Base-by-base conservation (phyloP, 305 asterid genomes). In the Fraxinus angustifolia region DNA sequence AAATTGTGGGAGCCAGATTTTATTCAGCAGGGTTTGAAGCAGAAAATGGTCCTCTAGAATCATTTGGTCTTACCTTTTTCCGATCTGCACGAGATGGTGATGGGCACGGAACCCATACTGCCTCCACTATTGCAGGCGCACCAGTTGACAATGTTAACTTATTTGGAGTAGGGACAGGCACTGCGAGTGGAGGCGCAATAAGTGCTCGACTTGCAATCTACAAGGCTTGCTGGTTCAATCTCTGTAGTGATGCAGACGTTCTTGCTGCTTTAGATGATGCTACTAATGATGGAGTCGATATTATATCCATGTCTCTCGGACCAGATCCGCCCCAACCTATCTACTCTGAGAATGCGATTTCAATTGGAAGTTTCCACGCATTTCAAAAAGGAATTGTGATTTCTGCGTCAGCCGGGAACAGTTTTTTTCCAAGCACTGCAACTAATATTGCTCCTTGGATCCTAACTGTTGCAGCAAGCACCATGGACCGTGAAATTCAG, bases 81-180 rank as follows among this genome's bases (percentile, higher is more conserved):
- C 81, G 83, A 34, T 91, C 94, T 62, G 76, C 92, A 34, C 81
- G 91, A 80, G 94, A 91, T 31, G 48, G 74, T 3, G 91, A 88
- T 8, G 94, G 94, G 40, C 94, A 91, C 8, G 94, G 92, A 21
- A 84, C 91, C 70, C 94, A 91, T 74, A 88, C 89, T 31, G 91
- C 92, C 53, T 89, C 94, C 81, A 91, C 91, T 2, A 84, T 86
- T 50, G 92, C 91, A 50, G 91, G 92, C 33, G 76, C 88, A 4
- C 50, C 67, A 26, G 94, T 89, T n/a, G 81, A 84, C 6, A 50
- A 83, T 33, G 86, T 73, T 40, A 85, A 84, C 82, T 74, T 89
- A 82, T 76, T 84, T 6, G 91, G 92, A 67, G 83, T 88, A 75
- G 94, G 80, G 31, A 81, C 79, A 34, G 94, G 94, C 28, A 87